Conservation (phyloP, 495 filamentous ascomycete genomes). For the Astrothelium subdiscretum region DNA sequence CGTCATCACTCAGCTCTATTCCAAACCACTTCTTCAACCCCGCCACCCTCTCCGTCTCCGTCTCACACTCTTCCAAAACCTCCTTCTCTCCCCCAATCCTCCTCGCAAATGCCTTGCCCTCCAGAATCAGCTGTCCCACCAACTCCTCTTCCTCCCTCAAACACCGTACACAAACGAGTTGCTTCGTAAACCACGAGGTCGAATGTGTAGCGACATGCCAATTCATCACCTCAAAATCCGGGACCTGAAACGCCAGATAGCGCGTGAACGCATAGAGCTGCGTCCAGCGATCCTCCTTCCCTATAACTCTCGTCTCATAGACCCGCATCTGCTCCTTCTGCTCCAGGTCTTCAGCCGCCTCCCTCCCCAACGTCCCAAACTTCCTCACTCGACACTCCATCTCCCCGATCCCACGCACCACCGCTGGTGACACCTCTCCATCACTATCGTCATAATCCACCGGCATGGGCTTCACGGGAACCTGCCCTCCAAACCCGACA, state of each 20-base stretch:
- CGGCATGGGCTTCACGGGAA: conserved; percentile 43
- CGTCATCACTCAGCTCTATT: conserved; percentile 20
- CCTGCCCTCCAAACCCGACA: conserved; percentile 59
- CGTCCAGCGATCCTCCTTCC: conserved; percentile 36
- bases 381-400: background rate
- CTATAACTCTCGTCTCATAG: conserved; percentile 45
- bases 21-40: conserved; percentile 23
- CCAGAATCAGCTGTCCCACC: conserved; percentile 49
- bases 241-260: conserved; percentile 46
- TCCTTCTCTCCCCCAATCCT: conserved; percentile 41
- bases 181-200: conserved; percentile 37
- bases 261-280: conserved; percentile 47
- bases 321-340: conserved; percentile 45
- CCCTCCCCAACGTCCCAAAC: conserved; percentile 2
- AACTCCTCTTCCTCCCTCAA: conserved; percentile 33
- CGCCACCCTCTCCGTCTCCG: conserved; percentile 23
- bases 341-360: conserved; percentile 35
- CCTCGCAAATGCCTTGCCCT: conserved; percentile 42
- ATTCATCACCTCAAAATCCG: conserved; percentile 58
- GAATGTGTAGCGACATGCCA: conserved; percentile 37
- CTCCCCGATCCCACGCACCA: background rate
- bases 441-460: background rate
- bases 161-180: conserved; percentile 46
- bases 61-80: conserved; percentile 16
- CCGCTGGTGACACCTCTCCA: background rate